Base-by-base conservation (phyloP, 768 basidiomycete genomes). In the Pluteus cervinus region DNA sequence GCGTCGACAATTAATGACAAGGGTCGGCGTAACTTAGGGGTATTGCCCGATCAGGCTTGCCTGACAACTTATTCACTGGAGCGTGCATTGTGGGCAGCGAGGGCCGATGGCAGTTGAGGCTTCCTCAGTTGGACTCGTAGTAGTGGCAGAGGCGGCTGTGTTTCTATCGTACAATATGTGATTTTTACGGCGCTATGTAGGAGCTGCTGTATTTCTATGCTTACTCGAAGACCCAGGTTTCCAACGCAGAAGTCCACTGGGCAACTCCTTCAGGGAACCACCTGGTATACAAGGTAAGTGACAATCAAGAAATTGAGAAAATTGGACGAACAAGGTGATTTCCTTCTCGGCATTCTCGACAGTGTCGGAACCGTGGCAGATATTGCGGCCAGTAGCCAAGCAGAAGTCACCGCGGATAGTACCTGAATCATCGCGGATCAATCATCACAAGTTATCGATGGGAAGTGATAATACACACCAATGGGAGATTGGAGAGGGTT, bases 371-470 rank as follows among this genome's bases (percentile, higher is more conserved):
- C 89, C 88, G 57, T 92, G 88, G 69, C 85, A 87, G 61, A 91
- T 85, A 73, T 93, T 94, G 54, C 90, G 88, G 42, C 92, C 94
- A 50, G 92, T 85, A 50, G 91, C 88, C 52, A 98, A 83, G 52
- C 81, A 84, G 65, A 75, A 96, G 70, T 96, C 92, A 41, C 91
- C 93, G 62, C 93, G 90, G 71, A 97, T 97, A 45, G 92, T 86
- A 43, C 90, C 88, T 89, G 24, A 30, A 33, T 30, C 38, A 36
- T 20, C 20, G 23, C 44, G 44, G 40, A 17, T n/a, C 18, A 23
- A 22, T 29, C 22, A 37, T 7, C 28, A 17, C 37, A 25, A 41
- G 15, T 32, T n/a, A 44, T 15, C 30, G 12, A 12, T 17, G 11
- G 43, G 32, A 5, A 37, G 16, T 29, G 31, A 31, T 32, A 21